Evolutionary conservation across 2,329 filamentous ascomycete species (phyloP).

Genomic region (Sphaerostilbella broomeana): DNA sequence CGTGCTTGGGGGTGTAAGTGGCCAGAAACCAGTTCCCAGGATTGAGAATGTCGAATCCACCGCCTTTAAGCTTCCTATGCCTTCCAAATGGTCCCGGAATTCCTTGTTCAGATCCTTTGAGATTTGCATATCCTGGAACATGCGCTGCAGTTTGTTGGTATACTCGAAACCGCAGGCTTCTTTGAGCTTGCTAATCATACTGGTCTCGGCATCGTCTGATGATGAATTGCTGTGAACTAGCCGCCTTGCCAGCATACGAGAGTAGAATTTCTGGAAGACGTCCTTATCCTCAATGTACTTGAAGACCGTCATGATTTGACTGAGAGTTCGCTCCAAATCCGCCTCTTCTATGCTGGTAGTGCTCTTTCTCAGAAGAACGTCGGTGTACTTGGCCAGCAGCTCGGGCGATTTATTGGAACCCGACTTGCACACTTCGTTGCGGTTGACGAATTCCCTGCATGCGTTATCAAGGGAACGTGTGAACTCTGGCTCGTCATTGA

Average conservation of each 20-base stretch:
- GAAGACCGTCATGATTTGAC: conserved; percentile 98
- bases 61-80: conserved; percentile 53
- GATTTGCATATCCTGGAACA: conserved; percentile 99
- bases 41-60: conserved; percentile 87
- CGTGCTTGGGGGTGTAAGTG: conserved; percentile 77
- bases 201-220: conserved; percentile 94
- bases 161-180: conserved; percentile 98
- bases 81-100: conserved; percentile 70
- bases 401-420: conserved; percentile 93
- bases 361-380: conserved; percentile 86
- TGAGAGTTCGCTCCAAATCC: conserved; percentile 81
- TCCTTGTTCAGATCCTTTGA: conserved; percentile 92
- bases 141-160: conserved; percentile 97
- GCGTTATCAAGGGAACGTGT: conserved; percentile 94
- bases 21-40: conserved; percentile 96
- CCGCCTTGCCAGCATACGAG: conserved; percentile 89
- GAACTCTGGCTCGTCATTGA: conserved; percentile 93
- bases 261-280: conserved; percentile 99
- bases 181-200: conserved; percentile 99
- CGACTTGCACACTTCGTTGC: conserved; percentile 91
- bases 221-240: conserved; percentile 92
- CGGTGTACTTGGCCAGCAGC: conserved; percentile 89
- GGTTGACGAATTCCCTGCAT: conserved; percentile 95
- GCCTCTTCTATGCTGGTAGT: conserved; percentile 89
- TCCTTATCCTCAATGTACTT: conserved; percentile 99